Evolutionary conservation across 2,329 filamentous ascomycete species (phyloP), one percentile per base, ranked within the genome.

Genomic region (Aspergillus intermedius): DNA sequence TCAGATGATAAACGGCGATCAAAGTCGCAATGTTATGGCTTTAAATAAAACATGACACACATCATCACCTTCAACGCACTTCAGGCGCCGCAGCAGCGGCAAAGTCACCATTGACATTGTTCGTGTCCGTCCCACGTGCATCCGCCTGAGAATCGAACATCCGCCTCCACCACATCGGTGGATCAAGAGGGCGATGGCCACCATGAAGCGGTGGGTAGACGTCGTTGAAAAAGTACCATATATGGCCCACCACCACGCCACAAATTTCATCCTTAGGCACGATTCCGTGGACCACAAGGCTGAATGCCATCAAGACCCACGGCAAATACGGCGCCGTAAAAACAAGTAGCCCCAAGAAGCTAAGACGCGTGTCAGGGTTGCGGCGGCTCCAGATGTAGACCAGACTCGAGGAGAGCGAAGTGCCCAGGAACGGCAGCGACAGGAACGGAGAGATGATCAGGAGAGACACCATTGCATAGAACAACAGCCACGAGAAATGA

Each of bases 191-290:
- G 48, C 88, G 80, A 45, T 86, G 84, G 15, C 89, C 89, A 54
- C 86, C 83, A 70, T 96, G 88, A 40, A 96, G 79, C 3, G 90
- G 87, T 3, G 93, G 93, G 69, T 95, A 98, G 13, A 98, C 91
- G 67, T 98, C 93, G 51, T 84, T 88, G 70, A 97, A 96, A 74
- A 96, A 98, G 70, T 97, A 98, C 86, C 91, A 97, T 37, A 97
- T 79, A 70, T 98, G 93, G 8, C 93, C 93, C 35, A 97, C 91
- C 8, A 93, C 83, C 13, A 96, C 89, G 3, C 93, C 93, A 74
- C 94, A 89, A 54, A 98, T 86, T 74, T 98, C 93, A 67, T 97
- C 93, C 71, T 94, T 95, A 3, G 93, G 93, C 39, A 97, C 78
- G 4, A 80, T 86, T 5, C 88, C 88, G 66, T 97, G 90, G 66